These are phyloP conservation scores for Phytopythium aichiense DNA, from an alignment of 352 stramenopile genomes.

Conservation along the genomic window DNA sequence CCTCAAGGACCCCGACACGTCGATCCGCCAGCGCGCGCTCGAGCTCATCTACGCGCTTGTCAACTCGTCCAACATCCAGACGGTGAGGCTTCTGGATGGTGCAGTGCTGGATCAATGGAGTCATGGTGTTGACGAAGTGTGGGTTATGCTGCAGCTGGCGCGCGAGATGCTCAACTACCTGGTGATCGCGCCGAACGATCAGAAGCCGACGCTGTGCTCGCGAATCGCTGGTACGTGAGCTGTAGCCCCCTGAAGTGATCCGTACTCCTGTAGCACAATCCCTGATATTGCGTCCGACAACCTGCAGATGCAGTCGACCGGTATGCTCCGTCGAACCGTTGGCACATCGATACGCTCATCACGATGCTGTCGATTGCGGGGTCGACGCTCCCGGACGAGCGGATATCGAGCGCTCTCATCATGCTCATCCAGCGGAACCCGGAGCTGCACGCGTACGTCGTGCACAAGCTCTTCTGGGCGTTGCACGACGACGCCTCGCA, in stretches of 20 bases:
- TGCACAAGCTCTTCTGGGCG: conserved; percentile 96
- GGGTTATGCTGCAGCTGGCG: conserved; percentile 61
- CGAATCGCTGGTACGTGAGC: conserved; percentile 86
- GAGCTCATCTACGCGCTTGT: conserved; percentile 99
- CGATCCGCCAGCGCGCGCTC: conserved; percentile 97
- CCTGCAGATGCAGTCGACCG: conserved; percentile 71
- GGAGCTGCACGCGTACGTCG: conserved; percentile 91
- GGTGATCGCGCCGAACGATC: conserved; percentile 94
- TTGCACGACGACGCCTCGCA: conserved; percentile 95
- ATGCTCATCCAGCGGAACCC: conserved; percentile 93
- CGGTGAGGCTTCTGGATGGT: conserved; percentile 24
- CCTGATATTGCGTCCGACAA: not conserved
- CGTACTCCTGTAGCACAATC: not conserved
- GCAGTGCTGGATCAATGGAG: too few relatives aligned
- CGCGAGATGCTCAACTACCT: conserved; percentile 99
- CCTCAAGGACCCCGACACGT: conserved; percentile 97
- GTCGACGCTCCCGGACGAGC: conserved; percentile 86
- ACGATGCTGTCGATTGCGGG: conserved; percentile 98
- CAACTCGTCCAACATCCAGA: conserved; percentile 95
- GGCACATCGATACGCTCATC: conserved; percentile 97
- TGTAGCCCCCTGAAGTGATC: too few relatives aligned
- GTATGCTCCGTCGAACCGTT: conserved; percentile 81
- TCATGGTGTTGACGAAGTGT: not conserved
- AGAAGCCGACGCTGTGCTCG: conserved; percentile 94
- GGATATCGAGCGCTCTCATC: conserved; percentile 94